Conservation (phyloP, 1,139 yeast genomes). For the Lodderomyces metapsilosis region DNA sequence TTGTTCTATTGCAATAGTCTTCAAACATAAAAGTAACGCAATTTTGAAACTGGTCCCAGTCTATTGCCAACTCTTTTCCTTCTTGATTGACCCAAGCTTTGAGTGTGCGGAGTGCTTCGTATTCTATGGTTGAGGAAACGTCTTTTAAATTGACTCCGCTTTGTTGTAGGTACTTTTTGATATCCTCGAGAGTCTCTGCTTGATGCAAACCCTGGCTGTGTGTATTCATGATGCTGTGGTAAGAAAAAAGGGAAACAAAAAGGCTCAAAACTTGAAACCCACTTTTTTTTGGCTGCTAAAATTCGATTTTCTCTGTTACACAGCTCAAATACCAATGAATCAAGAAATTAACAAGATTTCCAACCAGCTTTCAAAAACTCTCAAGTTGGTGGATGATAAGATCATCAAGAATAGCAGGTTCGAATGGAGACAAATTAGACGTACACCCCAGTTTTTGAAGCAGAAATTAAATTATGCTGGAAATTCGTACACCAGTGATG, state of each 20-base stretch:
- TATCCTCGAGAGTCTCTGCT: not conserved
- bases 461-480: conserved; percentile 29
- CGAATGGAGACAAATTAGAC: conserved; percentile 28
- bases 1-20: conserved; percentile 18
- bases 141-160: conserved; percentile 1
- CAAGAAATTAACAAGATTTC: conserved; percentile 14
- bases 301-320: not conserved
- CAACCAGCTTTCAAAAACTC: conserved; percentile 15
- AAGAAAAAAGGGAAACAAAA: no score
- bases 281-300: conserved; percentile 6
- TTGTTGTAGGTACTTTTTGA: not conserved
- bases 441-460: conserved; percentile 32
- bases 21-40: conserved; percentile 18
- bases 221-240: not conserved
- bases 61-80: conserved; percentile 11
- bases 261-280: no score
- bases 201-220: not conserved
- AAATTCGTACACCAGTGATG: conserved; percentile 33
- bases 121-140: not conserved
- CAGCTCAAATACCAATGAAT: conserved; percentile 2
- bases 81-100: conserved; percentile 3
- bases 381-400: conserved; percentile 19
- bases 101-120: not conserved
- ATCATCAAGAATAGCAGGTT: conserved; percentile 14
- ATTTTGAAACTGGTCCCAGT: conserved; percentile 19